A percentile compares a stretch with the other conserved stretches of the same genome.
Evolutionary conservation across 345 rosid species (phyloP).

Genomic region (Hevea brasiliensis): DNA sequence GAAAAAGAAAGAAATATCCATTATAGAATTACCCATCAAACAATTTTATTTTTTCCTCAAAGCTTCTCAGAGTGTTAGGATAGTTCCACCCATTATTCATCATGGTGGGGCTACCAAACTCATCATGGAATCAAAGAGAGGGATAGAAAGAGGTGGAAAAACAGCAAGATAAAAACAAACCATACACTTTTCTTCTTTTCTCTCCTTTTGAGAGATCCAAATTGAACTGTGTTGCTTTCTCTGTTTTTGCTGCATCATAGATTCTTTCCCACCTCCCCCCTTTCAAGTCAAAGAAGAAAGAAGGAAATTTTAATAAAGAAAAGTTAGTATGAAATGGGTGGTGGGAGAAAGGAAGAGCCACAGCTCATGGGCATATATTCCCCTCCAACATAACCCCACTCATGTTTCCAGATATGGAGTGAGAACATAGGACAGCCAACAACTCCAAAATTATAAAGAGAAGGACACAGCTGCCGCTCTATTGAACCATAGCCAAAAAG

Average conservation of each 20-base stretch:
- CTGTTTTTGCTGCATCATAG: constrained; percentile 60
- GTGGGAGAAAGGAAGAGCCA: constrained; percentile 49
- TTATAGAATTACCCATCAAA: constrained; percentile 23
- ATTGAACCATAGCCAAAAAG: constrained; percentile 26
- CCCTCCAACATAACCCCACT: constrained; percentile 68
- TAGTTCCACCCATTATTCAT: constrained; percentile 48
- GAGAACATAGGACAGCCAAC: constrained; percentile 54
- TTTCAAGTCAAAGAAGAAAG: constrained; percentile 58
- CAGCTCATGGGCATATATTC: constrained; percentile 77
- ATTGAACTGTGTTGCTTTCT: constrained; percentile 39
- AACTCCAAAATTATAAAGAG: constrained; percentile 43
- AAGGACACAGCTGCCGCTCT: constrained; percentile 26
- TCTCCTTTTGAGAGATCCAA: constrained; percentile 48
- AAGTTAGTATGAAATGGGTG: constrained; percentile 39
- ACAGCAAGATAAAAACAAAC: constrained; percentile 60
- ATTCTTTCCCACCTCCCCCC: constrained; percentile 38
- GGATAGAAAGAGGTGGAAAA: constrained; percentile 37
- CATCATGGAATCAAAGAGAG: constrained; percentile 49
- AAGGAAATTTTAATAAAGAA: constrained; percentile 12
- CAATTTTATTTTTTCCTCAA: constrained; percentile 13
- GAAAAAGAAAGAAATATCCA: constrained; percentile 11
- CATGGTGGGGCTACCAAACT: constrained; percentile 59
- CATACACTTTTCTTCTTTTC: constrained; percentile 61
- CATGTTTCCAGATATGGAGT: constrained; percentile 77
- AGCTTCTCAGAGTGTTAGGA: constrained; percentile 33